Base-by-base conservation (phyloP, 2,329 filamentous ascomycete genomes). In the Blastomyces silverae region DNA sequence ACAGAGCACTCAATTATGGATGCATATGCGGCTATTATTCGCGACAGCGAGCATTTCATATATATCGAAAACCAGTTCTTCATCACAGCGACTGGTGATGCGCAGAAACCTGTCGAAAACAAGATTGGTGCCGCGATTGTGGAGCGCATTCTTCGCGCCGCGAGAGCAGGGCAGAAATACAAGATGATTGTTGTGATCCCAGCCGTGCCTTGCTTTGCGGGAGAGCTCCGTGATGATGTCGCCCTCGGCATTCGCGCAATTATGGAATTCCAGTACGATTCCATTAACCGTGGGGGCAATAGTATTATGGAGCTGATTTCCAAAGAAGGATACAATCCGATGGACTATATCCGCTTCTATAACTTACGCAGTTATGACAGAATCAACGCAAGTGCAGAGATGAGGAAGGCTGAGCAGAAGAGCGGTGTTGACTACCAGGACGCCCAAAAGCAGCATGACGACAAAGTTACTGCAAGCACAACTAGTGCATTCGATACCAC, bases 31-130 rank as follows among this genome's bases (percentile, higher is more conserved):
- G 91, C 96, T 68, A 80, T 95, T 39, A 97, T 97, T 71, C 82
- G 88, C 61, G 91, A 90, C 62, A 70, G 64, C 63, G 81, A 97
- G 77, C 93, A 97, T 74, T 97, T 87, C 70, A 89, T 99, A 31
- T 99, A 97, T 79, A 96, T 99, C 66, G 94, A 99, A 76, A 97
- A 97, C 72, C 94, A 99, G 72, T 97, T 97, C 80, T 99, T 97
- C 82, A 97, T 95, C 73, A 95, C 92, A 0, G 90, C 94, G 0
- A 97, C 93, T 0, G 91, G 91, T 10, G 88, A 94, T n/a, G 78
- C 96, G 46, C 92, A 97, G 74, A 79, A 78, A 64, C 74, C 78
- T 50, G 72, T 97, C 31, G 87, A 91, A 76, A 99, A 99, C 74
- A 89, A 87, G 22, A 89, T 99, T 63, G 94, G 94, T 15, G 83